These are phyloP conservation scores for Cercospora janseana DNA, from an alignment of 2,329 filamentous ascomycete species.

Conservation along the genomic window DNA sequence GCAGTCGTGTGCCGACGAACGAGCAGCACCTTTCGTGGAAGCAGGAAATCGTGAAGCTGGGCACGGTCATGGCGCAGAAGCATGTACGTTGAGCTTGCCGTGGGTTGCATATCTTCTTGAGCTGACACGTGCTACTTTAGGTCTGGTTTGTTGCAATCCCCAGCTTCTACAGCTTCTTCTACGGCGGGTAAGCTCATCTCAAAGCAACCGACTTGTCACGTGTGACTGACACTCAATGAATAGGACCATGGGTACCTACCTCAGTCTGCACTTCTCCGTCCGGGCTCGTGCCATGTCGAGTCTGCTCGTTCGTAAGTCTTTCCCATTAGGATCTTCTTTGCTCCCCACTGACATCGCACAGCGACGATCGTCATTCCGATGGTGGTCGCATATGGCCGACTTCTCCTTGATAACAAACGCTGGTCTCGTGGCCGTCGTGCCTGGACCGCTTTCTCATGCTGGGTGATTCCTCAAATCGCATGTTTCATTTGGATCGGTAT, in stretches of 20 bases:
- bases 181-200: conserved; percentile 30
- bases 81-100: conserved; percentile 27
- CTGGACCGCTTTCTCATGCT: conserved; percentile 33
- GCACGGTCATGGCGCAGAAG: conserved; percentile 27
- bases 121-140: conserved; percentile 19
- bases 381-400: conserved; percentile 26
- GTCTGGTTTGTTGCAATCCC: conserved; percentile 40
- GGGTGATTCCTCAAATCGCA: conserved; percentile 33
- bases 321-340: neutral
- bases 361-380: conserved; percentile 28
- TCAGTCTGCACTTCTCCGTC: conserved; percentile 39
- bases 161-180: conserved; percentile 43
- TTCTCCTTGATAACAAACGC: conserved; percentile 33
- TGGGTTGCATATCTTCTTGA: no score
- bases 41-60: conserved; percentile 30
- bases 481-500: conserved; percentile 39
- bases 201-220: no score
- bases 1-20: conserved; percentile 27
- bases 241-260: conserved; percentile 39
- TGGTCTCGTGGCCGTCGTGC: conserved; percentile 35
- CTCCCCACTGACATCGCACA: conserved; percentile 5
- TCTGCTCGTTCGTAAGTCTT: conserved; percentile 35
- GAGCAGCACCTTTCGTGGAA: conserved; percentile 19
- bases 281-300: conserved; percentile 37
- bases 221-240: no score